Evolutionary conservation across 352 stramenopile species (phyloP), one percentile per base, ranked within the genome.

Genomic region (Globisporangium rhizosaccharum): DNA sequence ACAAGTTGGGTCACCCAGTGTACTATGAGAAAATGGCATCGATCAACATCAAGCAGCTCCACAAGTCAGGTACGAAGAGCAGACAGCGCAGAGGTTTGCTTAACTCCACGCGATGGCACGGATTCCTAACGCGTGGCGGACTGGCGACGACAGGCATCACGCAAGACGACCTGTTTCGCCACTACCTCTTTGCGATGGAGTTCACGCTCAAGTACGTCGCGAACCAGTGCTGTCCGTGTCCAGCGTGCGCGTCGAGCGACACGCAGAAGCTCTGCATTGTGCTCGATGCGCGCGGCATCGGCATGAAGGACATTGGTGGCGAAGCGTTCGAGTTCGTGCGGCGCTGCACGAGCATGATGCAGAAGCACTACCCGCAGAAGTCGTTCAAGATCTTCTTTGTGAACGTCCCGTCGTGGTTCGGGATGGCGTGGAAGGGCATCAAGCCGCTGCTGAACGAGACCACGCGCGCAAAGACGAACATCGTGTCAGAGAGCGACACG

Each of bases 381-480:
- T 96, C 83, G 46, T 89, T 84, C 74, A 96, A 96, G 67, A 97
- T 97, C 56, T 96, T 96, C 59, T 82, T 97, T 47, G 71, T 97
- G 48, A 96, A 97, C 57, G 90, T 95, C 2, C 88, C 88, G 18
- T 92, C 79, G 18, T 97, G 87, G 87, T 97, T 97, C 61, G 88
- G 83, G 33, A 88, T 97, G 67, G 78, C 84, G 30, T 97, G 90
- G 90, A 96, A 96, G 61, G 79, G 86, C 18, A 85, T 97, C 58
- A 90, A 92, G 57, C 82, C 85, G 18, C 59, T 97, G 2, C 51
- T 97, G 56, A 91, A 96, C 56, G 85, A 96, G 51, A 82, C 87
- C 14, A 97, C 88, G 2, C 81, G 85, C 1, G 79, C 74, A 15
- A 97, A 97, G 69, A 93, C 91, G 5, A 90, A 81, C 56, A 96